A percentile compares a stretch with the other conserved stretches of the same genome.
Conservation (phyloP, 495 filamentous ascomycete species). For the Aspergillus saccharolyticus region DNA sequence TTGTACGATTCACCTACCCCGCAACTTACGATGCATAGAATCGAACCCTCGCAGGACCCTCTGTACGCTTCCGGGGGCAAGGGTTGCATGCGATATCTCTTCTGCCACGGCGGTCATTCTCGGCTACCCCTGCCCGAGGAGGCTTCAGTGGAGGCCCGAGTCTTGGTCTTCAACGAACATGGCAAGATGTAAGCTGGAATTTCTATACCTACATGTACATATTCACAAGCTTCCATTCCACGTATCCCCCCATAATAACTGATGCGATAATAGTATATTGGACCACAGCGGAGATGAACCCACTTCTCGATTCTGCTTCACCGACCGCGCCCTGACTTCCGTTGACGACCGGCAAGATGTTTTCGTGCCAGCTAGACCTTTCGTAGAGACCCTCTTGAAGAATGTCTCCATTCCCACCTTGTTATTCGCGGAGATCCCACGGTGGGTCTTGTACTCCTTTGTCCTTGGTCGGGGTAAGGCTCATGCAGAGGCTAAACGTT, state of each 20-base stretch:
- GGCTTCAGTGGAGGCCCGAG: conserved; percentile 1
- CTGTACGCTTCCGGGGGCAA: conserved; percentile 3
- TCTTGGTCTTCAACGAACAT: neutral
- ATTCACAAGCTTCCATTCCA: too few relatives aligned
- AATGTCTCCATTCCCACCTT: conserved; percentile 1
- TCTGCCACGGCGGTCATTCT: conserved; percentile 3
- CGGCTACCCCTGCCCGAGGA: neutral
- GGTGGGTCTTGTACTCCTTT: neutral
- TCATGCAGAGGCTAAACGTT: too few relatives aligned
- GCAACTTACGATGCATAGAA: neutral
- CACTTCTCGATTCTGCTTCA: neutral
- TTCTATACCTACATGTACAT: neutral
- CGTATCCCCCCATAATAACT: neutral
- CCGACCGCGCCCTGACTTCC: neutral
- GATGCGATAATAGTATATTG: neutral
- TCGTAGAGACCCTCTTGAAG: conserved; percentile 5
- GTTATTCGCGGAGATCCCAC: neutral
- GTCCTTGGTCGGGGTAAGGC: too few relatives aligned
- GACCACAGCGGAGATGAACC: neutral
- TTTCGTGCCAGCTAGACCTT: neutral
- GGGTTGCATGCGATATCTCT: conserved; percentile 5
- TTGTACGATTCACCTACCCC: too few relatives aligned
- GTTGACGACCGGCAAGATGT: neutral
- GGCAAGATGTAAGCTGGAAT: conserved; percentile 2
- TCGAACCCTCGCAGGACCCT: neutral